Conservation (phyloP, 2,329 filamentous ascomycete genomes). For the Pezicula carpinea region DNA sequence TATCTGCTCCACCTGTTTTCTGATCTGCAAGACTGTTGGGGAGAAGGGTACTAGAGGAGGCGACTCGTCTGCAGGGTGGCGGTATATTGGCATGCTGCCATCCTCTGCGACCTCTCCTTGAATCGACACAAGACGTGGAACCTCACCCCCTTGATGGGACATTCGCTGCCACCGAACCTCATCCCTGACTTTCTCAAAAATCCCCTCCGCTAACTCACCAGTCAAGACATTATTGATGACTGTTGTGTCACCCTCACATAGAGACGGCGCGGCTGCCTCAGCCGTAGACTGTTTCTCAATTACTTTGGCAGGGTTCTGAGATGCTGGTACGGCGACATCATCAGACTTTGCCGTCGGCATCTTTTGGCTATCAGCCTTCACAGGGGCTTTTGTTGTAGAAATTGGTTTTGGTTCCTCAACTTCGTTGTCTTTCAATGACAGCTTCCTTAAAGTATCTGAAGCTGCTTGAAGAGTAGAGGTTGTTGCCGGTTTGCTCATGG, state of each 20-base stretch:
- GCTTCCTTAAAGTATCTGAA: conserved; percentile 5
- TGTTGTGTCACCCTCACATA: conserved; percentile 78
- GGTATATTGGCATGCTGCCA: conserved; percentile 82
- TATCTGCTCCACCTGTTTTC: conserved; percentile 61
- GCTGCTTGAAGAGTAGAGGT: conserved; percentile 11
- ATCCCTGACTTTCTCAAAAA: conserved; percentile 65
- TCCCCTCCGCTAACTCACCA: conserved; percentile 44
- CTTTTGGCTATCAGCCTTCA: too few relatives aligned
- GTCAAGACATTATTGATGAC: conserved; percentile 69
- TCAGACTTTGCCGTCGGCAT: not conserved
- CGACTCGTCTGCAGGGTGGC: conserved; percentile 87
- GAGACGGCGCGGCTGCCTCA: conserved; percentile 26
- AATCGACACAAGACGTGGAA: conserved; percentile 85
- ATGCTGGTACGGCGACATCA: not conserved
- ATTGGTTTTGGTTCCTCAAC: conserved; percentile 5
- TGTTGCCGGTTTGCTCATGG: conserved; percentile 10
- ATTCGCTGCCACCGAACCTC: conserved; percentile 89
- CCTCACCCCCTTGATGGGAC: conserved; percentile 86
- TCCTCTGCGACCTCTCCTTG: conserved; percentile 68
- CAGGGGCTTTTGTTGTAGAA: not conserved
- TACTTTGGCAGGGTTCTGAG: not conserved
- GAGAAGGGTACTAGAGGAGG: conserved; percentile 75
- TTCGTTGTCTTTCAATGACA: not conserved
- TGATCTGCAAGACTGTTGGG: conserved; percentile 64
- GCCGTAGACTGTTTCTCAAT: conserved; percentile 4